A percentile compares a stretch with the other conserved stretches of the same genome.
Conservation (phyloP, 768 basidiomycete species). For the Heimioporus sp. region DNA sequence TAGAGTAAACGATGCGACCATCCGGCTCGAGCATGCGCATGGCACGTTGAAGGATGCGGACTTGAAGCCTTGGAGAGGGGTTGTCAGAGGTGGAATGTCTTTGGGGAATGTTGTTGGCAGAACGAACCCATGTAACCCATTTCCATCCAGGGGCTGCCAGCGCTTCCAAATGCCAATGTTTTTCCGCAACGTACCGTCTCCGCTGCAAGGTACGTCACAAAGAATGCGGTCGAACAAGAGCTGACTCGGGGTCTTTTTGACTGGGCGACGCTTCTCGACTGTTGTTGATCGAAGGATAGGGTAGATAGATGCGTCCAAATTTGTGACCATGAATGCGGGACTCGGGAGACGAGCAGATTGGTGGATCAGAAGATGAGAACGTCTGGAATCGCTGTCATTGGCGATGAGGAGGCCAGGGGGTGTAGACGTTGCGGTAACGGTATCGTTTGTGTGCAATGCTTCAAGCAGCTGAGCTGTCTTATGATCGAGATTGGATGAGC, state of each 20-base stretch:
- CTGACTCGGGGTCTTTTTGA: constrained; percentile 40
- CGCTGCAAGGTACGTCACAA: constrained; percentile 97
- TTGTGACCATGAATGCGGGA: constrained; percentile 92
- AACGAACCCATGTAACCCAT: constrained; percentile 82
- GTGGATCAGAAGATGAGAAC: constrained; percentile 95
- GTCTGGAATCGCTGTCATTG: constrained; percentile 93
- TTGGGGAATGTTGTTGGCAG: not conserved
- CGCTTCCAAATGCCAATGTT: constrained; percentile 93
- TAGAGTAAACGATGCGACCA: constrained; percentile 97
- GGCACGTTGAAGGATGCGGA: constrained; percentile 88
- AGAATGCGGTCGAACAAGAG: constrained; percentile 91
- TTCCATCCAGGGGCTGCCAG: constrained; percentile 88
- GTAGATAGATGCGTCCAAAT: constrained; percentile 89
- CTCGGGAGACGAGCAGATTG: constrained; percentile 93
- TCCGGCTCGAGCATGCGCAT: constrained; percentile 81
- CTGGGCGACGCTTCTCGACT: constrained; percentile 29
- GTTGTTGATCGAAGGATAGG: constrained; percentile 50
- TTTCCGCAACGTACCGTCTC: constrained; percentile 94
- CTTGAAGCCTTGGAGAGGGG: constrained; percentile 63
- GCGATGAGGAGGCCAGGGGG: constrained; percentile 89
- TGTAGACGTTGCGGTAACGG: constrained; percentile 56
- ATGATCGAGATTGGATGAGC: not conserved
- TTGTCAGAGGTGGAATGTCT: constrained; percentile 1
- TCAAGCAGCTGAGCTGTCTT: constrained; percentile 96
- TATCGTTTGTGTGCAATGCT: constrained; percentile 82